Evolutionary conservation across 306 rosid species (phyloP), one percentile per base, ranked within the genome.

Genomic region (Vigna trinervia): DNA sequence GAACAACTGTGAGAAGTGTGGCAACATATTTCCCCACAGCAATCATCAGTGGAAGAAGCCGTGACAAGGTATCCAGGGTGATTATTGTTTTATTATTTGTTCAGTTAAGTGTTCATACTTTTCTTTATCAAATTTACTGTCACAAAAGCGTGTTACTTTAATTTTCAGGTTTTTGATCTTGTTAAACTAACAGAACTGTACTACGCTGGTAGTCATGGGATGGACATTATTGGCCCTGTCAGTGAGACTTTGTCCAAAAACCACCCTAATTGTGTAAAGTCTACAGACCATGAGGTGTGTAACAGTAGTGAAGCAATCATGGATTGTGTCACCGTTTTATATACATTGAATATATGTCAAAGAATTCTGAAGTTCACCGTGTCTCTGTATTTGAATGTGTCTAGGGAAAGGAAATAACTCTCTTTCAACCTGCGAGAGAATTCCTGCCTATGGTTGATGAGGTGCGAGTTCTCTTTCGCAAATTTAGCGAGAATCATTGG

Each of bases 131-230:
- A 5, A 69, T 69, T 41, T 60, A 54, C 63, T 28, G 58, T 45
- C 19, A 71, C 62, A 19, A 80, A 62, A 15, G 66, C 54, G 12
- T 80, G 58, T 8, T 36, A 12, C 10, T 56, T 36, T 4, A 34
- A 46, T 85, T 66, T 83, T 69, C 90, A 94, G 97, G 98, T 94
- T 51, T 90, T 52, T 78, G 95, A 92, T 19, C 83, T 94, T 77
- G 92, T 94, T 78, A 93, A 91, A 89, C 86, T 94, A 85, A 89
- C 92, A 34, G 97, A 94, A 85, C 95, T 94, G n/a, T 89, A 89
- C 87, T 94, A 94, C 53, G 97, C 98, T 45, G 97, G 97, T 74
- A 94, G 98, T 83, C 98, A 92, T 84, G 98, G 98, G 61, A 94
- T 94, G 98, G 98, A 94, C 83, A 94, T 94, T 68, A 81, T 87